Conservation (phyloP, 371 early-diverging fungal species). For the Actinomortierella ambigua region DNA sequence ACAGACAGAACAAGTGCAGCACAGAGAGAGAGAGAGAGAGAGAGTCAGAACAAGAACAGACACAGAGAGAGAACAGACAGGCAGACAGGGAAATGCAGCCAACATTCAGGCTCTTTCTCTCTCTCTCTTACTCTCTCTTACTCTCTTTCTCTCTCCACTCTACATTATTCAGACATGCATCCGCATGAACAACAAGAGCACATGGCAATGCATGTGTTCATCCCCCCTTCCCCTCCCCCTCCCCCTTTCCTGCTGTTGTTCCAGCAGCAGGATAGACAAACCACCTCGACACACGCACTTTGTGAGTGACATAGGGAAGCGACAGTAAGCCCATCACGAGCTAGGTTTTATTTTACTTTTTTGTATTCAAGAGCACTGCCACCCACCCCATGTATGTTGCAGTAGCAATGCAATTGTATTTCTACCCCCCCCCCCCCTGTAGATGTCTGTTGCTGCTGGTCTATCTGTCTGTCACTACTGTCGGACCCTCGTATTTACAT, state of each 20-base stretch:
- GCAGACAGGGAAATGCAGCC: neutral
- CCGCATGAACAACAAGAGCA: neutral
- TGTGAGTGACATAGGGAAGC: too few species aligned
- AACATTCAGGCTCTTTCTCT: neutral
- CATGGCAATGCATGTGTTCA: neutral
- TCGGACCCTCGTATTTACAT: too few species aligned
- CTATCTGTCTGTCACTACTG: too few species aligned
- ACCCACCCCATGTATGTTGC: too few species aligned
- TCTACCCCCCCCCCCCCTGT: too few species aligned
- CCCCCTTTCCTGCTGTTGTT: neutral
- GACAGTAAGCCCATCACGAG: too few species aligned
- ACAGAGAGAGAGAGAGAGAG: constrained; percentile 3
- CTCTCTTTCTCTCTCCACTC: neutral
- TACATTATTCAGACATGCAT: neutral
- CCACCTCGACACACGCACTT: too few species aligned
- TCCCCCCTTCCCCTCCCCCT: neutral
- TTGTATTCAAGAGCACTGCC: neutral
- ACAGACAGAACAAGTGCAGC: neutral
- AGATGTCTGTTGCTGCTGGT: too few species aligned
- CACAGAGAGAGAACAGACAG: neutral
- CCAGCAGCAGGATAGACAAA: too few species aligned
- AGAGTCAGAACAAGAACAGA: neutral
- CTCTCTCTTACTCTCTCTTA: neutral
- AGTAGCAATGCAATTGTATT: too few species aligned
- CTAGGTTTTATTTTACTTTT: neutral